Evolutionary conservation across 2,329 filamentous ascomycete species (phyloP).

Genomic region (Aspergillus versicolor): DNA sequence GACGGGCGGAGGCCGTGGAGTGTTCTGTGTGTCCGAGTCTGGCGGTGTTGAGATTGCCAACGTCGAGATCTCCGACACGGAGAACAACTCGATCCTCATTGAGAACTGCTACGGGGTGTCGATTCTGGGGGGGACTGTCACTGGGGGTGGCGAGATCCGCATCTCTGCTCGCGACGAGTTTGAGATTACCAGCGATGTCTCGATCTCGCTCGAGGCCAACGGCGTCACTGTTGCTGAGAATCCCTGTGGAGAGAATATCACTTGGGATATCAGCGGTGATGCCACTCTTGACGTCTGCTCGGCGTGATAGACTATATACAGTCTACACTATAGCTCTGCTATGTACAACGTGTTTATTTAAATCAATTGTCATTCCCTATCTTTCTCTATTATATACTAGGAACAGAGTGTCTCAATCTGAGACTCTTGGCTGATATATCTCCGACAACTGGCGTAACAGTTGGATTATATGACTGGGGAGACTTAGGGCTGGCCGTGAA

Average conservation of each 20-base stretch:
- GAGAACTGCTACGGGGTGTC: constrained; percentile 15
- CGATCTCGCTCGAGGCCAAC: constrained; percentile 8
- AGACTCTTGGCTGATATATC: too few relatives aligned
- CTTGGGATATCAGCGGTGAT: constrained; percentile 12
- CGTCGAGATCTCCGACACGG: constrained; percentile 9
- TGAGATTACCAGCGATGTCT: constrained; percentile 6
- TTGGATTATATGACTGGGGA: too few relatives aligned
- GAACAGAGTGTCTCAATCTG: too few relatives aligned
- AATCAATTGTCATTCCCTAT: too few relatives aligned
- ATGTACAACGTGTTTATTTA: too few relatives aligned
- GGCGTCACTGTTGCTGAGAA: constrained; percentile 7
- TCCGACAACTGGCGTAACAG: too few relatives aligned
- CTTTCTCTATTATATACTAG: too few relatives aligned
- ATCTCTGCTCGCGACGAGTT: constrained; percentile 13
- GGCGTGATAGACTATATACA: too few relatives aligned
- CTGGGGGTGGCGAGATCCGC: constrained; percentile 11
- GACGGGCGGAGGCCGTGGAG: constrained; percentile 11
- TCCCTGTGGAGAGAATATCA: constrained; percentile 14
- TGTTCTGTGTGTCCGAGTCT: constrained; percentile 14
- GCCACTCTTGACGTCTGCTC: neutral
- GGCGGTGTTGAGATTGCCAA: constrained; percentile 9
- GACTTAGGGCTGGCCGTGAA: too few relatives aligned
- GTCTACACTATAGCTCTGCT: too few relatives aligned
- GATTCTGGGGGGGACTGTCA: constrained; percentile 8
- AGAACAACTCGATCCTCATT: constrained; percentile 14